Conservation (phyloP, 768 basidiomycete species). For the Lentinula boryana region DNA sequence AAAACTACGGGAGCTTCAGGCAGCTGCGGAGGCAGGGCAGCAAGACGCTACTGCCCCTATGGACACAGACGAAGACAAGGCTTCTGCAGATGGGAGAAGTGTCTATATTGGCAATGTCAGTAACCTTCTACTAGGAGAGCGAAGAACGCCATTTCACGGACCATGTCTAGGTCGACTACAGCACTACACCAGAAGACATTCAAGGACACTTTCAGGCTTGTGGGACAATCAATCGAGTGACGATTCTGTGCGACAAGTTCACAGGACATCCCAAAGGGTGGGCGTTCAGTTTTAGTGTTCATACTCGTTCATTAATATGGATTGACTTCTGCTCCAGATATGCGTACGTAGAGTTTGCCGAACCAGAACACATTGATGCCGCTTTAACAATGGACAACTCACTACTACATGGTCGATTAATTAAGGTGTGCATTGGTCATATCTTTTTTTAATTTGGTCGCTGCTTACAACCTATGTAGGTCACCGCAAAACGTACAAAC, state of each 20-base stretch:
- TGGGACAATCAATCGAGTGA: slow-evolving; percentile 97
- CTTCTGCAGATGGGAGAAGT: slow-evolving; percentile 77
- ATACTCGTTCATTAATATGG: neutral
- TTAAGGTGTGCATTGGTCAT: slow-evolving; percentile 49
- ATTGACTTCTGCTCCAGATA: slow-evolving; percentile 45
- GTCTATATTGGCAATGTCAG: slow-evolving; percentile 95
- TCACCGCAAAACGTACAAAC: slow-evolving; percentile 94
- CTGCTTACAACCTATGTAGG: slow-evolving; percentile 39
- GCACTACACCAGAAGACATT: slow-evolving; percentile 96
- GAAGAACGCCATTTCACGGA: slow-evolving; percentile 6
- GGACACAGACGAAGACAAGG: slow-evolving; percentile 84
- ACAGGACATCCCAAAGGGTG: slow-evolving; percentile 99
- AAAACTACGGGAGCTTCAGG: slow-evolving; percentile 83
- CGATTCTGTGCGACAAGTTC: slow-evolving; percentile 99
- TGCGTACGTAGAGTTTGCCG: slow-evolving; percentile 98
- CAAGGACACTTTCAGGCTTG: slow-evolving; percentile 97
- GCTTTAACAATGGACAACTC: slow-evolving; percentile 93
- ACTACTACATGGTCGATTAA: slow-evolving; percentile 87
- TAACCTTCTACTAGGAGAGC: slow-evolving; percentile 13
- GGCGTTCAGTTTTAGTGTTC: neutral
- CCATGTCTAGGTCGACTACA: slow-evolving; percentile 81
- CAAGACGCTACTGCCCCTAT: slow-evolving; percentile 45
- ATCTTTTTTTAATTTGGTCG: neutral
- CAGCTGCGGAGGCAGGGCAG: slow-evolving; percentile 56
- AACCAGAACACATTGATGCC: slow-evolving; percentile 84